Evolutionary conservation across 768 basidiomycete species (phyloP), one percentile per base, ranked within the genome.

Genomic region (Hydnomerulius pinastri): DNA sequence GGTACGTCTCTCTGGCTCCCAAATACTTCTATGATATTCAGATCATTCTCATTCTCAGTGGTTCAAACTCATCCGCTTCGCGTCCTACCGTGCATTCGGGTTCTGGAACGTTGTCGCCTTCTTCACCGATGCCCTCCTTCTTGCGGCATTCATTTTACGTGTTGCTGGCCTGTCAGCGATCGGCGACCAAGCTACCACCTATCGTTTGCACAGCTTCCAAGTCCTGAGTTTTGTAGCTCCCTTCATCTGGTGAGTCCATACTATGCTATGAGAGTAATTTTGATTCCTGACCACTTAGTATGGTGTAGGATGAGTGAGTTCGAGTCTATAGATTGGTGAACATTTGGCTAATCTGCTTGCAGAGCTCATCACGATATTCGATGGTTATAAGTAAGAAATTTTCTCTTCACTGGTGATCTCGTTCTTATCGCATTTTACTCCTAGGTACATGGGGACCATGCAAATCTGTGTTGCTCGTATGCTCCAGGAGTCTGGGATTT

Each of bases 381-480:
- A 90, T 61, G 87, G 88, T 6, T 86, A 78, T 69, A 88, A 92
- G 83, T 90, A 55, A 58, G 80, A 50, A 32, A 33, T 1, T 5
- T 13, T 12, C 25, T 36, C 28, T 17, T 15, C 27, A 9, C n/a
- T n/a, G n/a, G n/a, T n/a, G n/a, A 21, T 10, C 10, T 13, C 17
- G 28, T 44, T 29, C 32, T n/a, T 30, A 47, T 12, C 11, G 12
- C 29, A 33, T 37, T 17, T 39, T 29, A 43, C 41, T 25, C 40
- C 45, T 51, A 89, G 87, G 61, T 90, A 90, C 58, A 83, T 98
- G 39, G 94, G 94, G 7, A 93, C 88, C 0, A 85, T 97, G 85
- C 92, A 96, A 64, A 92, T 98, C 24, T 95, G 94, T 53, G 84
- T 96, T 2, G 84, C 90, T 17, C 79, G 92, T 11, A 98, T 98